Percentiles rank a stretch among this genome's conserved stretches.
phyloP scores from a whole-genome alignment of 108 stramenopile species.

The Nannochloropsis gaditana region DNA sequence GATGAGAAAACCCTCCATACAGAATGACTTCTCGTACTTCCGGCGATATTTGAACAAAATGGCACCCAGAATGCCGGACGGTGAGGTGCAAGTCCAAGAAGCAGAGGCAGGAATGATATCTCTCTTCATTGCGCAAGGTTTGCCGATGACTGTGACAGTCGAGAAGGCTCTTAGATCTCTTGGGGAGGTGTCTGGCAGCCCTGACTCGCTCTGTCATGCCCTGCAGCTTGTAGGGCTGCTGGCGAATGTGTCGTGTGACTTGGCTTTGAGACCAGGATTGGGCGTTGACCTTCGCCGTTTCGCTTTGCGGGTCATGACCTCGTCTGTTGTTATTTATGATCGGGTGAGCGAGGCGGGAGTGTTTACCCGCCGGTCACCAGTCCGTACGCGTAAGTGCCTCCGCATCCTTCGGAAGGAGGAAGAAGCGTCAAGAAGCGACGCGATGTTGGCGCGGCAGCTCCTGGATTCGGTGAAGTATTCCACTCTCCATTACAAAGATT shows the following conservation, averaged over 20 bases:
- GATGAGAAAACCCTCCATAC: neutral
- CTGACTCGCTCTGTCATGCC: neutral
- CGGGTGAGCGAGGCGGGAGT: slow-evolving; percentile 5
- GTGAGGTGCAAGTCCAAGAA: neutral
- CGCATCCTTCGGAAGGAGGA: neutral
- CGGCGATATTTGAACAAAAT: neutral
- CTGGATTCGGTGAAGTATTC: neutral
- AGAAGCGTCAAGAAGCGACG: neutral
- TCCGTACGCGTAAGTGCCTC: neutral
- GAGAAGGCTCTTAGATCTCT: neutral
- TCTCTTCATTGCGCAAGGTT: slow-evolving; percentile 16
- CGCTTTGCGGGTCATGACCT: slow-evolving; percentile 7
- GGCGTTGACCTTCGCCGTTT: neutral
- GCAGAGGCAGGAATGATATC: neutral
- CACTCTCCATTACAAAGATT: neutral
- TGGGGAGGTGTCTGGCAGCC: neutral
- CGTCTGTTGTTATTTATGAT: neutral
- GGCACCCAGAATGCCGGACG: neutral
- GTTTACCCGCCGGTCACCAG: neutral
- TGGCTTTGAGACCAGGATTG: neutral
- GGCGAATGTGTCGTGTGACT: slow-evolving; percentile 6
- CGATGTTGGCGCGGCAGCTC: neutral
- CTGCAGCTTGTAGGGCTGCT: neutral
- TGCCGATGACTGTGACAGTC: neutral
- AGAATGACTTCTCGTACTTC: neutral